phyloP scores from a whole-genome alignment of 345 rosid genomes.

The Noccaea bulbosa region DNA sequence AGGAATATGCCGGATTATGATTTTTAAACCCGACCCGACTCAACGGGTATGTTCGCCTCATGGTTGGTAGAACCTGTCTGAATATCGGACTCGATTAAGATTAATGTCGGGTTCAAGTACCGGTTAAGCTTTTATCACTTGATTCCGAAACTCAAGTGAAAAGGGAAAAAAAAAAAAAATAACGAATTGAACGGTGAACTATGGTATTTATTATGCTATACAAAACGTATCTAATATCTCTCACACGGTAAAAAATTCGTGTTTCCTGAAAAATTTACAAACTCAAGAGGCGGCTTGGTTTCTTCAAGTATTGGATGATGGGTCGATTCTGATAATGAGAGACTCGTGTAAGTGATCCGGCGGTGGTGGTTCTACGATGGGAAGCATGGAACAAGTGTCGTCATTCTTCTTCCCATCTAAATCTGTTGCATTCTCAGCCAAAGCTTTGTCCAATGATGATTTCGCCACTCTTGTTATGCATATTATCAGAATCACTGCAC shows the following conservation, averaged over 20 bases:
- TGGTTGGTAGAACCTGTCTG: not conserved
- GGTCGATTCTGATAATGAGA: conserved; percentile 43
- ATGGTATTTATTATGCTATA: conserved; percentile 23
- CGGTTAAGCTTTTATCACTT: conserved; percentile 1
- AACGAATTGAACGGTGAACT: not conserved
- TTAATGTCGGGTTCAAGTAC: not conserved
- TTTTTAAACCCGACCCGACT: not conserved
- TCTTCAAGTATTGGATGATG: conserved; percentile 29
- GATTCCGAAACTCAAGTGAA: not conserved
- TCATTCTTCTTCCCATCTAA: conserved; percentile 40
- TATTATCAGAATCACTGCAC: conserved; percentile 47
- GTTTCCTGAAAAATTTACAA: conserved; percentile 32
- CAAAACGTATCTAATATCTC: conserved; percentile 31
- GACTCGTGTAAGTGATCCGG: conserved; percentile 39
- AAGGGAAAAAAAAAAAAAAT: not conserved
- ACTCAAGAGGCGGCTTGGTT: conserved; percentile 18
- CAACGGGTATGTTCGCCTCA: not conserved
- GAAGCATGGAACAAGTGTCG: conserved; percentile 29
- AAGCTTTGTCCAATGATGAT: conserved; percentile 51
- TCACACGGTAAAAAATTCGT: conserved; percentile 3
- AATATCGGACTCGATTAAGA: not conserved
- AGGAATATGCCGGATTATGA: conserved; percentile 17
- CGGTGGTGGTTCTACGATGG: conserved; percentile 36
- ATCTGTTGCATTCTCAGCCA: conserved; percentile 46
- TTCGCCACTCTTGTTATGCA: conserved; percentile 55